These are phyloP conservation scores for Camillea tinctor DNA, from an alignment of 2,329 filamentous ascomycete species.

Conservation along the genomic window DNA sequence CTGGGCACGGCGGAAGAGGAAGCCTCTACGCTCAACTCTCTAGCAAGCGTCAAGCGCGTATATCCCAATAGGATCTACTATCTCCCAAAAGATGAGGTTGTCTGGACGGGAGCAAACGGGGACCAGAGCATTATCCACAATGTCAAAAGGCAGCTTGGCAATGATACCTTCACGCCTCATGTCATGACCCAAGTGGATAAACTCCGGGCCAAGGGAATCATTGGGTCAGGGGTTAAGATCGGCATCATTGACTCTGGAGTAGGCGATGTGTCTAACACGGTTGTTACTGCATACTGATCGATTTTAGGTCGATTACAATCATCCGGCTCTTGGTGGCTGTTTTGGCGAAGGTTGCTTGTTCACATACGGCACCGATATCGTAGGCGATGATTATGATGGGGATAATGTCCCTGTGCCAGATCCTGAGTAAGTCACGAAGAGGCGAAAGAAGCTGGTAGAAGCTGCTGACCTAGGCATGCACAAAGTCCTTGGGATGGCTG, in stretches of 20 bases:
- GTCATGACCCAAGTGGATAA: conserved; percentile 57
- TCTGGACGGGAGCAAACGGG: conserved; percentile 40
- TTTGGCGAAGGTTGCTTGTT: conserved; percentile 61
- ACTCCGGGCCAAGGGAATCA: conserved; percentile 47
- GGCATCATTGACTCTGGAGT: conserved; percentile 55
- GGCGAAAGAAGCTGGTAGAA: background rate
- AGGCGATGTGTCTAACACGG: conserved; percentile 27
- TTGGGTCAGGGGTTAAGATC: conserved; percentile 52
- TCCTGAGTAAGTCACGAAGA: conserved; percentile 19
- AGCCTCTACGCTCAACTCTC: conserved; percentile 39
- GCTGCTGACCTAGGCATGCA: conserved; percentile 29
- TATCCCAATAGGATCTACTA: conserved; percentile 48
- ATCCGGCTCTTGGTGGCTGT: conserved; percentile 63
- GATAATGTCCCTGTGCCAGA: conserved; percentile 30
- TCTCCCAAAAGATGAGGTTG: conserved; percentile 44
- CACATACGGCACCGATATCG: conserved; percentile 44
- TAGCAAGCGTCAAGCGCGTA: conserved; percentile 47
- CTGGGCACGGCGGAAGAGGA: conserved; percentile 42
- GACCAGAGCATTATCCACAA: conserved; percentile 25
- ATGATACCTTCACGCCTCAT: conserved; percentile 49
- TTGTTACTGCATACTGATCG: conserved; percentile 13
- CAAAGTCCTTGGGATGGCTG: conserved; percentile 52
- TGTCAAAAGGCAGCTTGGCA: conserved; percentile 34
- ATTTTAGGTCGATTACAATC: conserved; percentile 56
- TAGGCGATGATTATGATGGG: conserved; percentile 53